Base-by-base conservation (phyloP, 805 yeast species). In the Dipodascus geniculatus region DNA sequence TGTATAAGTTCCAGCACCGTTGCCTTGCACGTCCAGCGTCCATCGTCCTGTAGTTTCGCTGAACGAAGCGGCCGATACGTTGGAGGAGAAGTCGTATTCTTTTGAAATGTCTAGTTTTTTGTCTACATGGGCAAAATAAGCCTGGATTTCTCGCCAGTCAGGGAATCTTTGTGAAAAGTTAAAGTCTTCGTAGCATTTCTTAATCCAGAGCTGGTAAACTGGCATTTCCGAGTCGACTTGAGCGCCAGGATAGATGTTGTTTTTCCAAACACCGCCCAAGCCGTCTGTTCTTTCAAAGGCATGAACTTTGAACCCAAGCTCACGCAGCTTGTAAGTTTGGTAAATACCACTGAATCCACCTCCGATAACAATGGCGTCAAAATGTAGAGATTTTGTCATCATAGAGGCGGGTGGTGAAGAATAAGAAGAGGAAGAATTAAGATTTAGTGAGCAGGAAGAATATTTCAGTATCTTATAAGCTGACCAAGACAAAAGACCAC, bases 181-280 rank as follows among this genome's bases (percentile, higher is more conserved):
- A 65, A 67, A 66, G 42, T 56, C 55, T 49, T 60, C 55, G 53
- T 60, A 63, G 23, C 62, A 54, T 51, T 65, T 66, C 16, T 64
- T 60, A 48, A 61, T 57, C 31, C 57, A 53, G 14, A 65, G 56
- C 51, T 65, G 65, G 51, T 66, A 66, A 28, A 56, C 50, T 3
- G 69, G 70, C 9, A 60, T 55, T 9, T 56, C 60, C n/a, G 63
- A 57, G 55, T 66, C 70, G 33, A 65, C 68, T 20, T 66, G 57
- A 3, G 68, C 64, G n/a, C 64, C 64, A 35, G 64, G 64, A 50
- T 61, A 61, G 20, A 58, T 23, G 51, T 61, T 61, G 59, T 60
- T 58, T 48, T 48, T 35, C 64, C 64, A 61, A 14, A 62, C 60
- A 16, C 64, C 64, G 19, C 65, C 65, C n/a, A 61, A 24, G 16